Base-by-base conservation (phyloP, 2,329 filamentous ascomycete species). In the Seiridium unicorne region DNA sequence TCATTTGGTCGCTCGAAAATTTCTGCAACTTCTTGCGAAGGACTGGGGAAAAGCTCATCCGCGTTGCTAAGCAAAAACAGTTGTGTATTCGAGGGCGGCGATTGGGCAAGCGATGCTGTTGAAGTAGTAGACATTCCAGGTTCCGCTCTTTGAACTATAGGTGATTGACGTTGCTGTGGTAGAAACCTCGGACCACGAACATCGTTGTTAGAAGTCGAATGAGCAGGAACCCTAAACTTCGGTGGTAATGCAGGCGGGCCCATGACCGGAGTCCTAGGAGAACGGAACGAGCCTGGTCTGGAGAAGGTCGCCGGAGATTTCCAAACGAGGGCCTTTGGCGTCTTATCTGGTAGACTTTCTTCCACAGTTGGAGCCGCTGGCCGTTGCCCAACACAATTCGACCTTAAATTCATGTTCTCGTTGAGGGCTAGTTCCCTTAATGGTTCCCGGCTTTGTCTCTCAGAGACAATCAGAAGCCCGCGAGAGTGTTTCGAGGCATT, bases 11-110 rank as follows among this genome's bases (percentile, higher is more conserved):
- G 76, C 38, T 80, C 78, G 2, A 74, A 68, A 3, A 87, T 70
- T 67, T 87, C 84, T 18, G 78, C 75, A 5, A 77, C 75, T 67
- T 85, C 81, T 65, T 88, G 84, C 0, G 82, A 84, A 0, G 81
- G 76, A n/a, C 78, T 81, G 0, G 83, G 83, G 49, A 85, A 82
- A 62, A 85, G 79, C 58, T 84, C 82, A 44, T 84, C 82, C 6
- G 82, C 66, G 61, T 83, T 76, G 46, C 69, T 66, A 36, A 77
- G 70, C 7, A 85, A 71, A n/a, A 86, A 84, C 7, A 78, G 73
- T 61, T 85, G 84, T 0, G 83, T 86, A 63, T 80, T 82, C 35
- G 72, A 70, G 5, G 76, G 75, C 18, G 65, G 71, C 1, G 64
- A 35, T 9, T 54, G 54, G 18, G 31, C 51, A 55, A 51, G 38